A percentile compares a stretch with the other conserved stretches of the same genome.
phyloP scores from a whole-genome alignment of 1,139 yeast species.

The Suhomyces coccinellae region DNA sequence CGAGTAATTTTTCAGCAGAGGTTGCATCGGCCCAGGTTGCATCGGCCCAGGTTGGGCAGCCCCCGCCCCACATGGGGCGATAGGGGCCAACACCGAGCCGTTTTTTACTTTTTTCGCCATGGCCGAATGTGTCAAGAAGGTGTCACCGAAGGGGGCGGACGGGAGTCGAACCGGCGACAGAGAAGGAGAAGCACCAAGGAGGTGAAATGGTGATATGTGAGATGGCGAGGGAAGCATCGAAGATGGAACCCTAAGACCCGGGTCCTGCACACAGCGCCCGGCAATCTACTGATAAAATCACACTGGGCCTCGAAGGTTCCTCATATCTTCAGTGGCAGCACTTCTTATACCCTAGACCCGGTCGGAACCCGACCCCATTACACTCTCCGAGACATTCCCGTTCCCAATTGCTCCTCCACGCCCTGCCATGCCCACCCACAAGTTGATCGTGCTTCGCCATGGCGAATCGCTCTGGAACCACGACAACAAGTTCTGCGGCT shows the following conservation, averaged over 20 bases:
- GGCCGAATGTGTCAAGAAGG: too few relatives aligned
- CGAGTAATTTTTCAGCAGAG: conserved; percentile 4
- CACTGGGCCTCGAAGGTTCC: too few relatives aligned
- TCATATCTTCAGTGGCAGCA: too few relatives aligned
- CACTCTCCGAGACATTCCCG: not conserved
- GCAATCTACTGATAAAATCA: not conserved
- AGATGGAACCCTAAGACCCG: not conserved
- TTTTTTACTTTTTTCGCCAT: too few relatives aligned
- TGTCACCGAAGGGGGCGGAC: too few relatives aligned
- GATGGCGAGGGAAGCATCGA: not conserved
- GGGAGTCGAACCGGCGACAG: too few relatives aligned
- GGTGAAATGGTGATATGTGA: too few relatives aligned
- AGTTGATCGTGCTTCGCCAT: conserved; percentile 61
- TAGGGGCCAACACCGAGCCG: too few relatives aligned
- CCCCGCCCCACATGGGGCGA: too few relatives aligned
- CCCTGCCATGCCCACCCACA: conserved; percentile 22
- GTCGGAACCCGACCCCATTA: too few relatives aligned
- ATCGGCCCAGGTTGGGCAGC: not conserved
- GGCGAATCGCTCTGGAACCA: conserved; percentile 78
- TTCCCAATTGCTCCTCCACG: not conserved
- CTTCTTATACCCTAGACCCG: too few relatives aligned
- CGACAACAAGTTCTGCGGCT: conserved; percentile 72
- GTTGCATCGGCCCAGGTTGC: conserved; percentile 10
- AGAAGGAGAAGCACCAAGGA: too few relatives aligned
- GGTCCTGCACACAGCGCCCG: conserved; percentile 5